Evolutionary conservation across 176 grass and related monocot species (phyloP), one percentile per base, ranked within the genome.

Genomic region (Rhynchospora pubera): DNA sequence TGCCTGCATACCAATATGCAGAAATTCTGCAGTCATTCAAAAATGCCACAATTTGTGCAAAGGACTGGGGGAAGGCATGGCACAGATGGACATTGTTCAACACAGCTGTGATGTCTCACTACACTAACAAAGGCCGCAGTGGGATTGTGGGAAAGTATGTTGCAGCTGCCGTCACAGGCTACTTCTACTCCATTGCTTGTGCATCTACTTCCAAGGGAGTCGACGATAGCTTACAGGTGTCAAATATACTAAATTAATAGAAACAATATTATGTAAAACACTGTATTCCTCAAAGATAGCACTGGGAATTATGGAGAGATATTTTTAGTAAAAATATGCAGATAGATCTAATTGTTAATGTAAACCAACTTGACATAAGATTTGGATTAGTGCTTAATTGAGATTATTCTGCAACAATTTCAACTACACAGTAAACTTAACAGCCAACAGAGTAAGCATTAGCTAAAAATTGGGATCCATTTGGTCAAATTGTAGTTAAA

Each of bases 31-130:
- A 89, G 46, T 98, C 95, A 18, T 89, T 94, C 15, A 93, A 94
- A 72, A 93, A 94, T 91, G 92, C 95, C 57, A 98, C 95, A 11
- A 62, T 90, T 72, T 91, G 77, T 83, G 90, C 95, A 19, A 94
- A 94, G 68, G 92, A 98, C 57, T 98, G 90, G 89, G 95, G 92
- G 32, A 98, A 93, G 84, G 95, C 95, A 58, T 98, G 95, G 95
- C 95, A 98, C 56, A 84, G n/a, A 45, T 98, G 95, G 95, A 92
- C 95, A 61, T 94, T 98, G 76, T 98, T 98, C 83, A 98, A 98
- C 82, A 98, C 95, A 57, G 95, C 93, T 84, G 95, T 98, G 64
- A 91, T 98, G 95, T 98, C 95, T 75, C 89, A 87, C 59, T 93
- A 98, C 84, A 98, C 92, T 64, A 63, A 86, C 78, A 88, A 89